Conservation (phyloP, 2,329 filamentous ascomycete species). For the Cladosporium sp. region DNA sequence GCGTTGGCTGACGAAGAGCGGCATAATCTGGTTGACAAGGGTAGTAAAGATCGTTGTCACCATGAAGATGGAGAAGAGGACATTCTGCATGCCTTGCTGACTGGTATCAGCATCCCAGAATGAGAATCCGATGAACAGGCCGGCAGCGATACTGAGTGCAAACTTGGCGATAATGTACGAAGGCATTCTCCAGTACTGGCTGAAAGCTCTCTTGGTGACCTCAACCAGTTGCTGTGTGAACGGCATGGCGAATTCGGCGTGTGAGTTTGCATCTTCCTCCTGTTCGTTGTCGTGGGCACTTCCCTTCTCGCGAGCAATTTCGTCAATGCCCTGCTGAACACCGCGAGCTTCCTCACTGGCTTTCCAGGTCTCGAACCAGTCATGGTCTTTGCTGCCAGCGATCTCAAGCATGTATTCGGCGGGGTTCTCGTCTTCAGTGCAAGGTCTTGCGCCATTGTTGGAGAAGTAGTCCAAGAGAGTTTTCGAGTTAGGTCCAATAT, state of each 20-base stretch:
- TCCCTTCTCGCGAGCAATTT: conserved; percentile 41
- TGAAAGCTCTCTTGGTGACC: conserved; percentile 45
- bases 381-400: conserved; percentile 39
- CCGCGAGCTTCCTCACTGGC: conserved; percentile 32
- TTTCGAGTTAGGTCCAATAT: conserved; percentile 73
- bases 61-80: conserved; percentile 55
- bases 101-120: conserved; percentile 43
- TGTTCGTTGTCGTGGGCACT: conserved; percentile 21
- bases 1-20: conserved; percentile 59
- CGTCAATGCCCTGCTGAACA: conserved; percentile 42
- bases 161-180: conserved; percentile 59
- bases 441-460: conserved; percentile 28
- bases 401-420: conserved; percentile 73
- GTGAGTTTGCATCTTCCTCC: conserved; percentile 37
- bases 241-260: conserved; percentile 48
- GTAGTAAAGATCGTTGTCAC: conserved; percentile 43
- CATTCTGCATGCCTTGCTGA: conserved; percentile 46
- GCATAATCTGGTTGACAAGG: conserved; percentile 60
- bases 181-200: conserved; percentile 50
- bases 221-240: conserved; percentile 38
- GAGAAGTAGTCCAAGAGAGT: conserved; percentile 62
- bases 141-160: conserved; percentile 52
- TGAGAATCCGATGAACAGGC: conserved; percentile 50
- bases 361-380: conserved; percentile 46
- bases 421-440: conserved; percentile 58